These are phyloP conservation scores for Suhomyces wounanorum DNA, from an alignment of 1,139 yeast genomes.

Conservation along the genomic window DNA sequence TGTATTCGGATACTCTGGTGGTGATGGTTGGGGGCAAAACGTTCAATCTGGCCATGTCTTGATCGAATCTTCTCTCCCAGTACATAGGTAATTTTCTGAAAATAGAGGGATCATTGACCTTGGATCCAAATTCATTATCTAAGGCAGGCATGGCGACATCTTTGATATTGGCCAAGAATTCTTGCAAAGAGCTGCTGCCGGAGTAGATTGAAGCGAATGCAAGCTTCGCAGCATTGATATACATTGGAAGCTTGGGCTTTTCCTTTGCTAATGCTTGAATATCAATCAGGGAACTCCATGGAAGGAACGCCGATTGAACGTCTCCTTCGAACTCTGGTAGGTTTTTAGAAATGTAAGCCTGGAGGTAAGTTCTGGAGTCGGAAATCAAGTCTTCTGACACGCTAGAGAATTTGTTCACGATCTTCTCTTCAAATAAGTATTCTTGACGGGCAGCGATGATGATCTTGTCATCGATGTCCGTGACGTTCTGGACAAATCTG, in stretches of 20 bases:
- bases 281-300: conserved; percentile 57
- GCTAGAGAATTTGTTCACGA: conserved; percentile 31
- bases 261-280: conserved; percentile 49
- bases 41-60: conserved; percentile 82
- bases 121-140: conserved; percentile 70
- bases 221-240: conserved; percentile 60
- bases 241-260: conserved; percentile 87
- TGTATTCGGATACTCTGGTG: conserved; percentile 95
- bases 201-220: conserved; percentile 51
- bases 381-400: conserved; percentile 40
- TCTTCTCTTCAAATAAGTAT: conserved; percentile 66
- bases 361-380: conserved; percentile 47
- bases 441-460: conserved; percentile 92
- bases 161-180: conserved; percentile 55
- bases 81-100: conserved; percentile 81
- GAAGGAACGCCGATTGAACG: conserved; percentile 39
- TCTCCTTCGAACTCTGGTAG: conserved; percentile 47
- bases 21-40: conserved; percentile 84
- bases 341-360: conserved; percentile 56
- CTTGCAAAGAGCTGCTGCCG: conserved; percentile 15
- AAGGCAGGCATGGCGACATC: conserved; percentile 75
- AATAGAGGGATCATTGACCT: conserved; percentile 80
- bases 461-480: conserved; percentile 97
- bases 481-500: conserved; percentile 89
- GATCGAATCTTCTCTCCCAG: conserved; percentile 85